These are phyloP conservation scores for Gaertneriomyces sp. DNA, from an alignment of 192 early-diverging fungal genomes.

Conservation along the genomic window DNA sequence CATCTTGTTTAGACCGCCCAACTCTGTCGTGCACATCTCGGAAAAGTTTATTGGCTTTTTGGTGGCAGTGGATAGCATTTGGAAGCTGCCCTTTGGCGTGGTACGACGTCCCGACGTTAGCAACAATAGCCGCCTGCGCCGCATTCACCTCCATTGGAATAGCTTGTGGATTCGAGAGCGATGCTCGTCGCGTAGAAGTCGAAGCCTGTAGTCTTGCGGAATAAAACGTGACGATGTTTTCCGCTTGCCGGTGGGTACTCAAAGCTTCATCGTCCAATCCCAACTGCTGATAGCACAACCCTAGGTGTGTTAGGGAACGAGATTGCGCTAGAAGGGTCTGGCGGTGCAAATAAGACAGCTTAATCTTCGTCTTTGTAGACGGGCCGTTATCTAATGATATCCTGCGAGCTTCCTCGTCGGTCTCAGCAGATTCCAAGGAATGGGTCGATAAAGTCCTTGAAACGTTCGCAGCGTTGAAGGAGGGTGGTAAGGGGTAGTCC, in stretches of 20 bases:
- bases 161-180: constrained; percentile 19
- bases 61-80: constrained; percentile 30
- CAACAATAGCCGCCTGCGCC: constrained; percentile 31
- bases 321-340: constrained; percentile 47
- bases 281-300: constrained; percentile 40
- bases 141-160: constrained; percentile 24
- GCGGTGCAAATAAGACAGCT: constrained; percentile 51
- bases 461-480: constrained; percentile 23
- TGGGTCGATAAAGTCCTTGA: constrained; percentile 8
- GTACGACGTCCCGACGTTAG: constrained; percentile 37
- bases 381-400: constrained; percentile 6
- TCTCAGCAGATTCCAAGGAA: constrained; percentile 10
- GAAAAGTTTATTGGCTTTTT: constrained; percentile 31
- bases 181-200: constrained; percentile 17
- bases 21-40: constrained; percentile 17
- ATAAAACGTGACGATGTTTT: constrained; percentile 26
- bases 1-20: constrained; percentile 17
- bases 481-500: constrained; percentile 44
- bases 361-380: constrained; percentile 31
- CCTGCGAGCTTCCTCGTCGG: background rate
- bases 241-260: constrained; percentile 27
- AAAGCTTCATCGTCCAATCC: constrained; percentile 44
- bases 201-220: constrained; percentile 10
- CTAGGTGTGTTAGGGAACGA: constrained; percentile 49
- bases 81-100: constrained; percentile 38